Evolutionary conservation across 2,329 filamentous ascomycete genomes (phyloP).

Genomic region (Botrytis sinoallii): DNA sequence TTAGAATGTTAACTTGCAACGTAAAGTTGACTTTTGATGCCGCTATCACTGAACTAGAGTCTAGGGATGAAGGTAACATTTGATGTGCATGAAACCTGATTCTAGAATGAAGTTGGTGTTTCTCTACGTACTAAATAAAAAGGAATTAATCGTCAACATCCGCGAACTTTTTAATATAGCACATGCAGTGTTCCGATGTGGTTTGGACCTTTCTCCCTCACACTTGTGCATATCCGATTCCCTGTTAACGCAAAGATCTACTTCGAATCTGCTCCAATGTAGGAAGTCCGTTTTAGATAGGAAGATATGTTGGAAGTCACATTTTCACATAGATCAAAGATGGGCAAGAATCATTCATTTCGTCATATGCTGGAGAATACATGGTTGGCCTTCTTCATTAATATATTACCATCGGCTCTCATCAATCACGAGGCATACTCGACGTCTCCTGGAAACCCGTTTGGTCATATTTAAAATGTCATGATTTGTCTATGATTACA

Average conservation of each 20-base stretch:
- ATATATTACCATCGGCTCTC: background rate
- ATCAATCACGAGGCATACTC: slow-evolving; percentile 8
- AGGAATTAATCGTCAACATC: background rate
- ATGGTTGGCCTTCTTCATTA: background rate
- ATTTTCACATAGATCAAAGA: background rate
- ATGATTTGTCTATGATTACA: slow-evolving; percentile 37
- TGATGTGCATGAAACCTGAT: background rate
- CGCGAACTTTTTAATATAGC: background rate
- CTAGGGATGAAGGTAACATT: background rate
- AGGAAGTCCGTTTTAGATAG: background rate
- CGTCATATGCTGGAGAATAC: background rate
- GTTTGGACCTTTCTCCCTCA: background rate
- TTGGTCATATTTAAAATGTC: slow-evolving; percentile 18
- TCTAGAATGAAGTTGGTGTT: background rate
- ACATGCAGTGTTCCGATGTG: background rate
- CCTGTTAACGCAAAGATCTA: background rate
- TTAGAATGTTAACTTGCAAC: background rate
- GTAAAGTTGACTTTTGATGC: background rate
- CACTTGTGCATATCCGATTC: background rate
- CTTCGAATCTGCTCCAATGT: background rate
- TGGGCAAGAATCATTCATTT: background rate
- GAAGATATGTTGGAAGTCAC: background rate
- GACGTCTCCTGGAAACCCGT: background rate
- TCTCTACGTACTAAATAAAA: background rate
- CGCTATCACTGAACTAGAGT: background rate